phyloP scores from a whole-genome alignment of 176 grass and related monocot species.

The Aechmea fasciata region DNA sequence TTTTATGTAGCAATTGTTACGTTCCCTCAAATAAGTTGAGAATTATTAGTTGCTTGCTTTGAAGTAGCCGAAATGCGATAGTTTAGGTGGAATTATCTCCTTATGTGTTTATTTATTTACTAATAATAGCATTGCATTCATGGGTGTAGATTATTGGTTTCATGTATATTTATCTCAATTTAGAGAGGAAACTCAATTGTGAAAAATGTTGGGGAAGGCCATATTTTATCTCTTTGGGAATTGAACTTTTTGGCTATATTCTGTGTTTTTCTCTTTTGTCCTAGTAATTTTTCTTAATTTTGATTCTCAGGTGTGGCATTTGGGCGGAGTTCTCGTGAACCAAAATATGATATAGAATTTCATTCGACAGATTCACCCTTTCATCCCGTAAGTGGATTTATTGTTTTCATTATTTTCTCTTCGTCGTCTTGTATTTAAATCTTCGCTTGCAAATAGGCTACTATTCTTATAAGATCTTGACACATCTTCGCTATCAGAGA shows the following conservation, averaged over 20 bases:
- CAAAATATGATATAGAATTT: conserved; percentile 40
- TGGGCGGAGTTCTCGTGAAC: conserved; percentile 45
- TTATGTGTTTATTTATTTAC: too few species aligned
- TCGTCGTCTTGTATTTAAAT: neutral
- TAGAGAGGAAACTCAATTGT: neutral
- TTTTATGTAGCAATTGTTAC: neutral
- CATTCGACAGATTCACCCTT: conserved; percentile 30
- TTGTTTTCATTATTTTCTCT: neutral
- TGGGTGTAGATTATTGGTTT: too few species aligned
- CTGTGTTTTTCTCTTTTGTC: conserved; percentile 6
- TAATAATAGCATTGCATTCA: too few species aligned
- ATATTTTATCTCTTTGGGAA: neutral
- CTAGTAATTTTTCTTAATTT: neutral
- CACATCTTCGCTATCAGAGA: too few species aligned
- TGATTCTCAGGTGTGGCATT: conserved; percentile 29
- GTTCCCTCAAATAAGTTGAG: too few species aligned
- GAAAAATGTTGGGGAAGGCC: neutral
- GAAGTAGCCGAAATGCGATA: too few species aligned
- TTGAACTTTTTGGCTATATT: too few species aligned
- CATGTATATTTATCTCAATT: neutral
- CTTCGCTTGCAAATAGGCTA: too few species aligned
- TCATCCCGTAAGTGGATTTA: conserved; percentile 28
- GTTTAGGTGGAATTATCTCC: too few species aligned
- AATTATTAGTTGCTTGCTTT: too few species aligned
- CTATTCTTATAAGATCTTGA: too few species aligned